These are phyloP conservation scores for Vitis rupestris DNA, from an alignment of 164 flowering plant species.

Conservation along the genomic window DNA sequence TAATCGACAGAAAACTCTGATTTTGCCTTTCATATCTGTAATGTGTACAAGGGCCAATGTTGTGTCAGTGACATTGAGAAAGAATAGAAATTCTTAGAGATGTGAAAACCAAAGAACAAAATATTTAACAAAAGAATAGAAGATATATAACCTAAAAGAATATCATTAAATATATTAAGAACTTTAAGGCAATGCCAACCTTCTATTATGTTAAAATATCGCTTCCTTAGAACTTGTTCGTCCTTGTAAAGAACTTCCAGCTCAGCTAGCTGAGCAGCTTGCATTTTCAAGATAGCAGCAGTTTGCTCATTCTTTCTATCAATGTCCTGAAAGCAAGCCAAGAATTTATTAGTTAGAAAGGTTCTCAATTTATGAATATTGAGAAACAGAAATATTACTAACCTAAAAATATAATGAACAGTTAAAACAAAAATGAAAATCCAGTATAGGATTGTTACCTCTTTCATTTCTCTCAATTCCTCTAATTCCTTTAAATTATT, in stretches of 20 bases:
- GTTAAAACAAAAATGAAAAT: background rate
- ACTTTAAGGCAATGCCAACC: constrained; percentile 38
- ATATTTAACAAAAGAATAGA: background rate
- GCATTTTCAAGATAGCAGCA: constrained; percentile 92
- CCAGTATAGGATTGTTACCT: constrained; percentile 42
- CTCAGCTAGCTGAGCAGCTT: constrained; percentile 87
- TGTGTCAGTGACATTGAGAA: background rate
- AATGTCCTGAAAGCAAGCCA: constrained; percentile 59
- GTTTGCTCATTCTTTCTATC: constrained; percentile 97
- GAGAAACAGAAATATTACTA: background rate
- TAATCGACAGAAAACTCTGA: constrained; percentile 86
- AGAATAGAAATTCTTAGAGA: background rate
- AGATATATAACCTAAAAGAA: background rate
- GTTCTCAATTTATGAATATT: background rate
- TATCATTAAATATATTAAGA: background rate
- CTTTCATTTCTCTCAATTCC: constrained; percentile 95
- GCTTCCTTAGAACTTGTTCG: constrained; percentile 85
- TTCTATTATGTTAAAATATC: constrained; percentile 93
- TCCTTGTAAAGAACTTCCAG: constrained; percentile 83
- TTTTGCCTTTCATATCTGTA: constrained; percentile 97
- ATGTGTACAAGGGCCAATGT: background rate
- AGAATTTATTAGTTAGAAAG: background rate
- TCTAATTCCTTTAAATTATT: constrained; percentile 76
- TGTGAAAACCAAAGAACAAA: background rate
- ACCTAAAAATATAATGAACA: background rate